phyloP scores from a whole-genome alignment of 2,329 filamentous ascomycete genomes.

The Thielaviopsis punctulata region DNA sequence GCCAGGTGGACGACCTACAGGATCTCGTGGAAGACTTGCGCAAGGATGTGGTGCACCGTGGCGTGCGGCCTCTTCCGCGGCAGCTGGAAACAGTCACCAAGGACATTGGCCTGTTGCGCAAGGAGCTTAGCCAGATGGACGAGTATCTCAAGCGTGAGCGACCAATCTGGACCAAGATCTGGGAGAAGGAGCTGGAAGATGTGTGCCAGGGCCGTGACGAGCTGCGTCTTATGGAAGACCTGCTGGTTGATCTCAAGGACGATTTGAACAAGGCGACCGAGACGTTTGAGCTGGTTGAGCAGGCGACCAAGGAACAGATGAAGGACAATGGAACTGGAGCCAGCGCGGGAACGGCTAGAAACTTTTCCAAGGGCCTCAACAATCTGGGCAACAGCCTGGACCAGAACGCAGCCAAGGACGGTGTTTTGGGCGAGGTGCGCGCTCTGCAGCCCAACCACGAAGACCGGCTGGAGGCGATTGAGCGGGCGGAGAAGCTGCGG shows the following conservation, averaged over 20 bases:
- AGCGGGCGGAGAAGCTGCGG: conserved; percentile 82
- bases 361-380: conserved; percentile 37
- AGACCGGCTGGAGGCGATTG: conserved; percentile 81
- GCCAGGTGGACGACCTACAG: conserved; percentile 89
- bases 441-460: conserved; percentile 92
- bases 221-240: conserved; percentile 88
- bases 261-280: conserved; percentile 88
- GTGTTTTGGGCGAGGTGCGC: conserved; percentile 79
- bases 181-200: conserved; percentile 92
- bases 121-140: conserved; percentile 86
- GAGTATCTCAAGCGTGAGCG: conserved; percentile 85
- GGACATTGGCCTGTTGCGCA: conserved; percentile 64
- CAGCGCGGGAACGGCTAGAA: conserved; percentile 33
- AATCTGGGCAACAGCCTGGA: conserved; percentile 42
- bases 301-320: conserved; percentile 96
- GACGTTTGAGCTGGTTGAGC: conserved; percentile 87
- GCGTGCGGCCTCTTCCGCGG: conserved; percentile 75
- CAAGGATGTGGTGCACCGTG: conserved; percentile 87
- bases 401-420: conserved; percentile 72
- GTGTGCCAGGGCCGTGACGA: conserved; percentile 93
- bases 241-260: conserved; percentile 80
- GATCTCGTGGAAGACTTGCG: conserved; percentile 91
- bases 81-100: conserved; percentile 81
- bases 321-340: conserved; percentile 46
- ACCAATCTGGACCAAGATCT: conserved; percentile 96